Evolutionary conservation across 768 basidiomycete species (phyloP).

Genomic region (Suillus tomentosus): DNA sequence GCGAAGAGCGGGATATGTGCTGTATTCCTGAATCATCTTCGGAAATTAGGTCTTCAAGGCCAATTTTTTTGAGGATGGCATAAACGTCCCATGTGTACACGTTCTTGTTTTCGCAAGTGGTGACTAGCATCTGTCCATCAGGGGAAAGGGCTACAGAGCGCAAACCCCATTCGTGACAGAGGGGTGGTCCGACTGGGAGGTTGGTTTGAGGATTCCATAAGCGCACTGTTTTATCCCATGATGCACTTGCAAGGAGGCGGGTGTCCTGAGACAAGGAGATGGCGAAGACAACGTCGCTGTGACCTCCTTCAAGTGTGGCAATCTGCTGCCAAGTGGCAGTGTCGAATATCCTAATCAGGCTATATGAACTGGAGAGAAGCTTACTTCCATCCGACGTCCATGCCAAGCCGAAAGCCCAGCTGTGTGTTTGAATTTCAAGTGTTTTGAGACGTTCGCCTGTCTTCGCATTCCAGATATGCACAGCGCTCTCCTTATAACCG

Average conservation of each 20-base stretch:
- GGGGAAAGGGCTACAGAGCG: too few relatives aligned
- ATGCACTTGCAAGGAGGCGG: background rate
- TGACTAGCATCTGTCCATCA: too few relatives aligned
- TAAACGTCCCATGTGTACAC: too few relatives aligned
- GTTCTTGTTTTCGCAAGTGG: too few relatives aligned
- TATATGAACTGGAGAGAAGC: background rate
- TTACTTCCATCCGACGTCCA: background rate
- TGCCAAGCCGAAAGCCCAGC: background rate
- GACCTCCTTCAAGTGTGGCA: background rate
- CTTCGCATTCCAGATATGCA: background rate
- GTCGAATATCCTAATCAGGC: background rate
- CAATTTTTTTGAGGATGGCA: too few relatives aligned
- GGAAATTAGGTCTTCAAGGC: too few relatives aligned
- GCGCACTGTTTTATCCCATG: background rate
- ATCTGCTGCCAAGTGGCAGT: background rate
- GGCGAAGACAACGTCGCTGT: accelerated
- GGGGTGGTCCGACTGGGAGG: too few relatives aligned
- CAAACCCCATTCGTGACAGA: too few relatives aligned
- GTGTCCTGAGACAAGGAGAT: background rate
- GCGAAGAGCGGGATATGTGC: background rate
- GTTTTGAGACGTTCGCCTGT: background rate
- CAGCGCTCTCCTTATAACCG: too few relatives aligned
- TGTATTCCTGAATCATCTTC: background rate
- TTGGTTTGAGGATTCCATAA: too few relatives aligned
- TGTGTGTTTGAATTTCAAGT: too few relatives aligned